Evolutionary conservation across 2,329 filamentous ascomycete genomes (phyloP), one percentile per base, ranked within the genome.

Genomic region (Botrytis galanthina): DNA sequence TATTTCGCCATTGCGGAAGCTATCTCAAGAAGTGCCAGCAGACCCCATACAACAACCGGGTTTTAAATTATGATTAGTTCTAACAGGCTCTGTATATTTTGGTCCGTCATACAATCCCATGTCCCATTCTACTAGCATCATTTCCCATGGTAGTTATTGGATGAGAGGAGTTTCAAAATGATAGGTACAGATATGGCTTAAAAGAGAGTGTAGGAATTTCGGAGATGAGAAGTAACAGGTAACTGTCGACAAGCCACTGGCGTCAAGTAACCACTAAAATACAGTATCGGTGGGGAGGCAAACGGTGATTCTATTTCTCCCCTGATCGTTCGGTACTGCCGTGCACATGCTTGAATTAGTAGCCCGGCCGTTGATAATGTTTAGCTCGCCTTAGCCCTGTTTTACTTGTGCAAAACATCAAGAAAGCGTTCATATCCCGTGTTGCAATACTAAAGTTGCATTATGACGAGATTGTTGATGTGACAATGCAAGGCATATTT

Each of bases 161-260:
- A 48, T 7, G 64, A 60, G 63, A 69, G 63, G 18, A 48, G 54
- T 68, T 61, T 66, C 9, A 26, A 51, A 61, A 46, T 46, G 51
- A 68, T 73, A 35, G 67, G 67, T 66, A 69, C 35, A 42, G 35
- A 16, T 54, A 59, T 44, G n/a, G 54, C 54, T 46, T 61, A n/a
- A 46, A 68, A 74, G 70, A 70, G 57, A 48, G 70, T 73, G 73
- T 76, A 44, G 48, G 66, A 79, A 54, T 68, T 75, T 74, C 78
- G 78, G 78, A 79, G 75, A 79, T 79, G 78, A 79, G 44, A 72
- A 67, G 71, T 59, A 72, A 64, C 59, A 72, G 57, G 39, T 64
- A 48, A 59, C 20, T 68, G 20, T 54, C 29, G 42, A 59, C 48
- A 75, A 78, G 77, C 77, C 75, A 78, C 75, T 66, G 75, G 75